These are phyloP conservation scores for Yarrowia porcina DNA, from an alignment of 805 yeast species.

Conservation along the genomic window DNA sequence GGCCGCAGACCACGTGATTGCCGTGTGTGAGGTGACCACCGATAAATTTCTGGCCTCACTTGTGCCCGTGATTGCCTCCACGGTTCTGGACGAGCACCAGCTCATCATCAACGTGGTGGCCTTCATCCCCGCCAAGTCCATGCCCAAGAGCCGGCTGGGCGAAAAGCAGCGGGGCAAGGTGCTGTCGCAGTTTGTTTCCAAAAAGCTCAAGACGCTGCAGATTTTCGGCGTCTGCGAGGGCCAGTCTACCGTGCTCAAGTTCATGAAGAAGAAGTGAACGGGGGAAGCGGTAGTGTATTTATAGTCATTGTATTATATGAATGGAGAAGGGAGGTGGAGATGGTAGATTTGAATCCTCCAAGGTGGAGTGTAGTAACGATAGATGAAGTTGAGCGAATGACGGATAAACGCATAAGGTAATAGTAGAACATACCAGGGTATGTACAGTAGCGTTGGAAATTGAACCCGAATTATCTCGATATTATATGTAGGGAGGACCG, in stretches of 20 bases:
- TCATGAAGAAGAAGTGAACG: slow-evolving; percentile 15
- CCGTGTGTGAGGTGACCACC: slow-evolving; percentile 60
- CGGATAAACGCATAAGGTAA: too few relatives aligned
- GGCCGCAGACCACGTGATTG: slow-evolving; percentile 73
- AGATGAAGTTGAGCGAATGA: too few relatives aligned
- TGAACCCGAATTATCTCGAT: too few relatives aligned
- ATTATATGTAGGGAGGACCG: too few relatives aligned
- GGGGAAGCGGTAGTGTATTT: background rate
- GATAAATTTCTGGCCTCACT: slow-evolving; percentile 58
- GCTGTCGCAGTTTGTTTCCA: slow-evolving; percentile 53
- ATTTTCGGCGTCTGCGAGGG: slow-evolving; percentile 32
- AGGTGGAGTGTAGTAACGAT: too few relatives aligned
- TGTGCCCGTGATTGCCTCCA: slow-evolving; percentile 78
- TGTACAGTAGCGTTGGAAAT: too few relatives aligned
- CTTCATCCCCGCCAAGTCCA: slow-evolving; percentile 61
- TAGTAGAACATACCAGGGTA: too few relatives aligned
- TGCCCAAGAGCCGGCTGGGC: slow-evolving; percentile 69
- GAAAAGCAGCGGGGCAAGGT: slow-evolving; percentile 73
- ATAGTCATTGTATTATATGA: slow-evolving; percentile 9
- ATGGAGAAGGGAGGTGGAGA: background rate
- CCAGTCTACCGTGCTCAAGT: slow-evolving; percentile 21
- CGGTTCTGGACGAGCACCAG: slow-evolving; percentile 75
- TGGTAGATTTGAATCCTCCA: too few relatives aligned
- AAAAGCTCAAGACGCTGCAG: slow-evolving; percentile 40
- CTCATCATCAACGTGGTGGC: slow-evolving; percentile 79